phyloP scores from a whole-genome alignment of 331 rosid genomes.

The Acacia pycnantha region DNA sequence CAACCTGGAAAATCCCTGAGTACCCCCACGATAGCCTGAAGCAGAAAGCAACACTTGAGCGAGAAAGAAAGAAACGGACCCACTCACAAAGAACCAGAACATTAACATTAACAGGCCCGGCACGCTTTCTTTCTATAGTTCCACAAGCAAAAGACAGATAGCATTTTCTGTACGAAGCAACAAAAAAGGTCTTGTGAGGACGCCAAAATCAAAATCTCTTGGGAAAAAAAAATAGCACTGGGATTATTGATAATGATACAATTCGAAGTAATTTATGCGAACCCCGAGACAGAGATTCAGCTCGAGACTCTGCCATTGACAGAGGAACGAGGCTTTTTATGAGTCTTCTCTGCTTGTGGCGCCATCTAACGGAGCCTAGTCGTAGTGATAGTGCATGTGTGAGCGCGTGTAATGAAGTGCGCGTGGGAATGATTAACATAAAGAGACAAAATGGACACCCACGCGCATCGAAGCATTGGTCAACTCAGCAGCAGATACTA shows the following conservation, averaged over 20 bases:
- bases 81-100: slow-evolving; percentile 17
- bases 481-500: slow-evolving; percentile 25
- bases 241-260: neutral
- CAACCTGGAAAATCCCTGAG: slow-evolving; percentile 30
- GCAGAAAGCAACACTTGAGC: slow-evolving; percentile 42
- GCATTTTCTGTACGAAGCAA: neutral
- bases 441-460: slow-evolving; percentile 32
- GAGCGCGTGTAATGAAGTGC: neutral
- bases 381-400: slow-evolving; percentile 14
- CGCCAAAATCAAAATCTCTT: neutral
- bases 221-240: neutral
- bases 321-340: slow-evolving; percentile 1
- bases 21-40: slow-evolving; percentile 31
- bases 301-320: slow-evolving; percentile 29
- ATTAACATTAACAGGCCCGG: neutral
- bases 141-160: slow-evolving; percentile 30
- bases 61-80: slow-evolving; percentile 29
- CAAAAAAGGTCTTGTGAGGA: neutral
- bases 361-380: neutral
- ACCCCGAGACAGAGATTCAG: slow-evolving; percentile 26
- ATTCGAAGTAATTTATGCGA: slow-evolving; percentile 10
- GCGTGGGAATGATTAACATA: slow-evolving; percentile 32
- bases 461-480: slow-evolving; percentile 40
- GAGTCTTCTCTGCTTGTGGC: neutral
- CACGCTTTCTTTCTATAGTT: slow-evolving; percentile 4